These are phyloP conservation scores for Cynanchum wilfordii DNA, from an alignment of 257 asterid species.

Conservation along the genomic window DNA sequence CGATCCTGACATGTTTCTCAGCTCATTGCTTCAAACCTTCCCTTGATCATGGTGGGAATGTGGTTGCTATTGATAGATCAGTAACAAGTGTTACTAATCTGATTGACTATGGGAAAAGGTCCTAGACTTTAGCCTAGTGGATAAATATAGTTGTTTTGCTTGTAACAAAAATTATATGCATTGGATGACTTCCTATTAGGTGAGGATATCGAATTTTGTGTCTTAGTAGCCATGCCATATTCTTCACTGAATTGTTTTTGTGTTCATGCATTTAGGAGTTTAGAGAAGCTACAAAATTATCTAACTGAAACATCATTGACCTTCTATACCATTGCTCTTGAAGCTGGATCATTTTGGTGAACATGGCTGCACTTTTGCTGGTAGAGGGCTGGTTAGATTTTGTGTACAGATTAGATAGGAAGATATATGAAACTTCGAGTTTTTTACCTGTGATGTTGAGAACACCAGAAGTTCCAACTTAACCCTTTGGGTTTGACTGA, in stretches of 20 bases:
- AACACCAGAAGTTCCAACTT: neutral
- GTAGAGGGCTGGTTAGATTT: neutral
- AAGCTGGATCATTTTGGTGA: neutral
- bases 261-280: neutral
- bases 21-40: neutral
- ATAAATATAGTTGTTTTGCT: neutral
- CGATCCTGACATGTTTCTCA: neutral
- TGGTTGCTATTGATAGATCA: neutral
- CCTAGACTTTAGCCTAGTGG: neutral
- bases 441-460: neutral
- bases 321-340: neutral
- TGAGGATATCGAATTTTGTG: neutral
- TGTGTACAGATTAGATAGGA: neutral
- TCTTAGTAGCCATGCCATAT: neutral
- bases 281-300: neutral
- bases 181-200: neutral
- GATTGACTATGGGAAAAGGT: neutral
- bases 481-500: neutral
- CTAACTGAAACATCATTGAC: neutral
- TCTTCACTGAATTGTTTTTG: neutral
- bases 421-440: neutral
- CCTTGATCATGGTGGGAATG: neutral
- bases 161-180: too few species aligned
- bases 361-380: neutral
- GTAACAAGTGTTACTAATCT: neutral